Base-by-base conservation (phyloP, 805 yeast genomes). In the Wickerhamiella sergipiensis region DNA sequence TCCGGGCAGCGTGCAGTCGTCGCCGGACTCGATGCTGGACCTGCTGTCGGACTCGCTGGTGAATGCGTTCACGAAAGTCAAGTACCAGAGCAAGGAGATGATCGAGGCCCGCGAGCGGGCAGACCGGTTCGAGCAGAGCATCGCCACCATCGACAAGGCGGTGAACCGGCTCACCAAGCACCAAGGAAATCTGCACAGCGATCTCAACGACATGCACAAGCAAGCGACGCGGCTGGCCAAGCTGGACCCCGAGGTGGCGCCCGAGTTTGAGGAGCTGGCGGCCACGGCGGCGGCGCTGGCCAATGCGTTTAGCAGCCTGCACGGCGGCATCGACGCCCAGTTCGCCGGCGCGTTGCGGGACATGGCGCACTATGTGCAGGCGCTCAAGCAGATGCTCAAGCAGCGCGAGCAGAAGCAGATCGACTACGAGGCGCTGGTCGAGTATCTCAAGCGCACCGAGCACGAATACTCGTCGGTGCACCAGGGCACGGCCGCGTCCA, bases 321-420 rank as follows among this genome's bases (percentile, higher is more conserved):
- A 73, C 52, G 72, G 69, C 42, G 69, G 68, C 52, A 71, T 87
- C 51, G 96, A 90, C 60, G 83, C 81, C 57, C 81, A 87, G 40
- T 92, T 86, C 61, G 73, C 87, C 47, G 84, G 85, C 1, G 80
- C 94, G 12, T 68, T 92, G 57, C 83, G 85, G 57, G 97, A 92
- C 65, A 74, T 92, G 67, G 87, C 90, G 55, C 89, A 85, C 66
- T 92, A 84, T 59, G 77, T 83, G 45, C 71, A 69, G 47, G 77
- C 83, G 21, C 68, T 84, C 57, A 79, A 79, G 60, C 78, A 75
- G 54, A 69, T 90, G 52, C 76, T 92, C 50, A 88, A 83, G 61
- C 73, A 85, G 51, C 87, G 90, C 57, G 97, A 90, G 61, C 88
- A 87, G 62, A 89, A 89, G 64, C 89, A 85, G 59, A 77, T 90